phyloP scores from a whole-genome alignment of 768 basidiomycete genomes.

The Termitomyces titanicus region DNA sequence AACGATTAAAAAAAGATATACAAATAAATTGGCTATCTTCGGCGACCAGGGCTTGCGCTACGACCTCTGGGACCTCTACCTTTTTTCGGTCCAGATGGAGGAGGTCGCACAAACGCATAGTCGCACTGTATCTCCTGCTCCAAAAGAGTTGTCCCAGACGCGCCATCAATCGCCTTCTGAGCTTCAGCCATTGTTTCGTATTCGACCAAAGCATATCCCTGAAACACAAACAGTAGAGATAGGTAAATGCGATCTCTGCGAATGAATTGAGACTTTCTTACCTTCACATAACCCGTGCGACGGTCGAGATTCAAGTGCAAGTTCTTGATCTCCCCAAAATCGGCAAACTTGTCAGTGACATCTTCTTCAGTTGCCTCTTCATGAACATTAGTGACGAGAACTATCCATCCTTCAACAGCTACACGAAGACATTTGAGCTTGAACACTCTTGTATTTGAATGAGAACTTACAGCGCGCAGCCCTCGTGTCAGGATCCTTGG shows the following conservation, averaged over 20 bases:
- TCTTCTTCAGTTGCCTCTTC: slow-evolving; percentile 99
- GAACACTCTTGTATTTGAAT: slow-evolving; percentile 2
- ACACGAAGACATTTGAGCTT: slow-evolving; percentile 9
- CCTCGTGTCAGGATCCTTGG: slow-evolving; percentile 66
- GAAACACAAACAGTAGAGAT: slow-evolving; percentile 2
- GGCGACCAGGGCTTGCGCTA: slow-evolving; percentile 77
- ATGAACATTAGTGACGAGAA: slow-evolving; percentile 93
- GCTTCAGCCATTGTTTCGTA: slow-evolving; percentile 96
- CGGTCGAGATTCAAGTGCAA: slow-evolving; percentile 95
- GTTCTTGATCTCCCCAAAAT: slow-evolving; percentile 98
- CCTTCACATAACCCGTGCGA: slow-evolving; percentile 98
- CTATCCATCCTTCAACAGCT: slow-evolving; percentile 99
- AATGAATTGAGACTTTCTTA: slow-evolving; percentile 27
- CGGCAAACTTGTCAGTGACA: slow-evolving; percentile 91
- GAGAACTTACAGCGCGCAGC: slow-evolving; percentile 75
- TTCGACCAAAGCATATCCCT: slow-evolving; percentile 98
- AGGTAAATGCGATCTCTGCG: background rate
- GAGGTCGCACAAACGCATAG: slow-evolving; percentile 89
- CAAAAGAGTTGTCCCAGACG: slow-evolving; percentile 76
- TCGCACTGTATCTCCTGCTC: slow-evolving; percentile 89
- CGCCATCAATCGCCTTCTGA: slow-evolving; percentile 88
- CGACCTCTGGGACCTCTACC: slow-evolving; percentile 67
- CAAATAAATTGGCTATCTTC: slow-evolving; percentile 29
- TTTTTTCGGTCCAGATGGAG: slow-evolving; percentile 80
- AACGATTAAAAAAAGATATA: background rate